phyloP scores from a whole-genome alignment of 352 stramenopile genomes.

The Peronospora destructor region DNA sequence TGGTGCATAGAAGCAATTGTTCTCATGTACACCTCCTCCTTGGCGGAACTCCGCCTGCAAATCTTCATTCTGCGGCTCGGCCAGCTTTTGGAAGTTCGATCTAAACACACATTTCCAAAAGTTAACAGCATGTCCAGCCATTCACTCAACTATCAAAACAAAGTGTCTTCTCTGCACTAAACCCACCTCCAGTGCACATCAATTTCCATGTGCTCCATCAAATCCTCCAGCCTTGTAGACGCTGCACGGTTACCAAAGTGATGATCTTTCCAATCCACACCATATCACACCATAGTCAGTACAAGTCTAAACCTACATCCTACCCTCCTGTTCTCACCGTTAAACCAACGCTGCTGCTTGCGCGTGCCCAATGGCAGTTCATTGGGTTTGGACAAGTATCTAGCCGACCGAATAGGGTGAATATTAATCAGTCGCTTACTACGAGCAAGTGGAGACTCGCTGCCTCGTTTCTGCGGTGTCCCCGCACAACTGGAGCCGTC shows the following conservation, averaged over 20 bases:
- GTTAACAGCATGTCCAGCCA: neutral
- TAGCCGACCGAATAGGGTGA: conserved; percentile 57
- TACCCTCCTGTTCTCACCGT: conserved; percentile 33
- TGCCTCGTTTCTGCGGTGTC: conserved; percentile 57
- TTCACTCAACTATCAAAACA: neutral
- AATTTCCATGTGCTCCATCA: conserved; percentile 87
- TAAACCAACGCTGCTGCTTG: conserved; percentile 83
- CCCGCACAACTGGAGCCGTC: conserved; percentile 56
- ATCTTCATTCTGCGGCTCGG: conserved; percentile 65
- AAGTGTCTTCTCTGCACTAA: neutral
- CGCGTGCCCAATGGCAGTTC: conserved; percentile 56
- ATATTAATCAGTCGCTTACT: conserved; percentile 80
- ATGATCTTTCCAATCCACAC: conserved; percentile 38
- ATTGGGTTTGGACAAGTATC: conserved; percentile 61
- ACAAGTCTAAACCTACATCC: neutral
- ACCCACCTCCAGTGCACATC: conserved; percentile 75
- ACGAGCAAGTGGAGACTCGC: conserved; percentile 44
- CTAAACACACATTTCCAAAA: conserved; percentile 19
- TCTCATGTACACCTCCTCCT: conserved; percentile 33
- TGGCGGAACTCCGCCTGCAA: conserved; percentile 70
- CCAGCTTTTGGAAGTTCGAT: conserved; percentile 82
- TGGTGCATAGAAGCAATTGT: conserved; percentile 31
- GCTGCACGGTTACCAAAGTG: conserved; percentile 75
- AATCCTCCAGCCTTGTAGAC: conserved; percentile 64
- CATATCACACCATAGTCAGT: conserved; percentile 4